phyloP scores from a whole-genome alignment of 2,329 filamentous ascomycete species.

The Stagonosporopsis vannaccii region DNA sequence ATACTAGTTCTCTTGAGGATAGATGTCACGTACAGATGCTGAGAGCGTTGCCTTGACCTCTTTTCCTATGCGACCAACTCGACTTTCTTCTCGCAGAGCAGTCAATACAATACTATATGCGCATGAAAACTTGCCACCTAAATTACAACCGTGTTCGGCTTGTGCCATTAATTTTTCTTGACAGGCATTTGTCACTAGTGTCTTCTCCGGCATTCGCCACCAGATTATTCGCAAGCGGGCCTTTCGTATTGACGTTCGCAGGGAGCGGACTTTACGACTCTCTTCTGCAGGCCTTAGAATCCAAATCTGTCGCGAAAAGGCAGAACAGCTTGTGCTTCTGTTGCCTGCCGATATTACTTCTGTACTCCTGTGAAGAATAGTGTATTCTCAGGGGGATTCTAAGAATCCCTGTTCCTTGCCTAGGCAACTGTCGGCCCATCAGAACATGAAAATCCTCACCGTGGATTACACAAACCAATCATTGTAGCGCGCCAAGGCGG shows the following conservation, averaged over 20 bases:
- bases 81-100: not conserved
- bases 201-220: not conserved
- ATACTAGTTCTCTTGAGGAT: not conserved
- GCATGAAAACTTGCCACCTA: not conserved
- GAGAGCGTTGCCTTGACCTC: not conserved
- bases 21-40: not conserved
- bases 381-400: not conserved
- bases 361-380: not conserved
- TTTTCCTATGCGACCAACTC: not conserved
- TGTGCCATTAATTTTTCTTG: not conserved
- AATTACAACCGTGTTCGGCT: not conserved
- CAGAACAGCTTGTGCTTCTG: not conserved
- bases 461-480: not conserved
- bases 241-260: not conserved
- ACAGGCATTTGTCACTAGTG: not conserved
- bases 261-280: not conserved
- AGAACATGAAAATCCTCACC: not conserved
- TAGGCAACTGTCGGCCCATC: not conserved
- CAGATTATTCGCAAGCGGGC: not conserved
- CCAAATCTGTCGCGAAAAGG: not conserved
- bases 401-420: not conserved
- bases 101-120: not conserved
- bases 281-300: not conserved
- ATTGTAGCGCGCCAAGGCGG: not conserved
- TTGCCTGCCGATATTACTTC: not conserved